Evolutionary conservation across 2,329 filamentous ascomycete genomes (phyloP).

Genomic region (Ceratocystis colombiana): DNA sequence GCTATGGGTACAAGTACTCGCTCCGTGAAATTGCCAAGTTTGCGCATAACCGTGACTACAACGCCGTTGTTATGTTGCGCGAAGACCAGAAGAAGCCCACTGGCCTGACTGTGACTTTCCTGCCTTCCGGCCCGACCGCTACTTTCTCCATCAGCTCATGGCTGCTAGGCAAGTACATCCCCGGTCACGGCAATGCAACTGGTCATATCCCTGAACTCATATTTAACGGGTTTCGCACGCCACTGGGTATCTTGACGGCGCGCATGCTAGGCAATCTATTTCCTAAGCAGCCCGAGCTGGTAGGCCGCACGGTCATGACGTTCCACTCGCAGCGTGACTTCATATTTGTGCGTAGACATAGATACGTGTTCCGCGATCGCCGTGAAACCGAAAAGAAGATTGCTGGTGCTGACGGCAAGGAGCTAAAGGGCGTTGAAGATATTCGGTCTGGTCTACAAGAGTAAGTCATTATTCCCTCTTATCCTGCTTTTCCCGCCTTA

Average conservation of each 20-base stretch:
- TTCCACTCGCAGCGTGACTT: slow-evolving; percentile 93
- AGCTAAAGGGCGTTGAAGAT: slow-evolving; percentile 72
- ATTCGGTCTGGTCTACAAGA: slow-evolving; percentile 85
- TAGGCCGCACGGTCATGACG: slow-evolving; percentile 81
- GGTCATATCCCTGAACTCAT: slow-evolving; percentile 84
- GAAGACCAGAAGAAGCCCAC: slow-evolving; percentile 81
- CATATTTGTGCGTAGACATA: slow-evolving; percentile 81
- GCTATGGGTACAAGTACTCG: slow-evolving; percentile 81
- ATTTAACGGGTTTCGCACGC: slow-evolving; percentile 90
- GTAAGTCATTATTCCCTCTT: slow-evolving; percentile 25
- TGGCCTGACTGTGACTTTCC: slow-evolving; percentile 71
- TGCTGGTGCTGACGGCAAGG: slow-evolving; percentile 67
- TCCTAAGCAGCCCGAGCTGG: slow-evolving; percentile 70
- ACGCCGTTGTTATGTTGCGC: slow-evolving; percentile 71
- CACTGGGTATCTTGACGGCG: slow-evolving; percentile 77
- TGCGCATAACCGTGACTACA: slow-evolving; percentile 71
- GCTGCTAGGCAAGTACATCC: slow-evolving; percentile 76
- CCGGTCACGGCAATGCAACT: slow-evolving; percentile 79
- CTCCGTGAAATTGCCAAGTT: slow-evolving; percentile 83
- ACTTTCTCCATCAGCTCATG: slow-evolving; percentile 88
- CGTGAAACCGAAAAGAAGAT: slow-evolving; percentile 77
- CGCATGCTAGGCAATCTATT: slow-evolving; percentile 56
- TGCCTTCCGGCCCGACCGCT: slow-evolving; percentile 79
- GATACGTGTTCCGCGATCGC: slow-evolving; percentile 90
- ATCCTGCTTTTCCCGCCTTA: background rate